Base-by-base conservation (phyloP, 176 grass and related monocot genomes). In the Panicum miliaceum region DNA sequence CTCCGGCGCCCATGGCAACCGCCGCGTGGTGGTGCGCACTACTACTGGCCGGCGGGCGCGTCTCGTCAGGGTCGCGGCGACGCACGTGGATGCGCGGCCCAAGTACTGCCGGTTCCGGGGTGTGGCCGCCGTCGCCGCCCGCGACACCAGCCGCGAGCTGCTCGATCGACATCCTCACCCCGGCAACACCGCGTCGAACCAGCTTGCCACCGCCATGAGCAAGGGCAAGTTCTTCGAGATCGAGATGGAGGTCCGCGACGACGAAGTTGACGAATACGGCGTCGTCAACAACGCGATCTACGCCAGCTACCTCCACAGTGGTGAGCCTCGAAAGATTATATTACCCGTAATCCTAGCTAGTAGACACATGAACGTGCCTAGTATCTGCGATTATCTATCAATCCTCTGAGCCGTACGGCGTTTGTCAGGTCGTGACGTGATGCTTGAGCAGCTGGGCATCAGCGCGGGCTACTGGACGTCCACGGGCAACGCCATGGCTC, bases 231-330 rank as follows among this genome's bases (percentile, higher is more conserved):
- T 89, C 80, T 91, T 80, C 14, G 84, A 94, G 76, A 84, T 94
- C 11, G 80, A 89, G 68, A 80, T 94, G 14, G 60, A 50, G 29
- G 92, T 94, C 25, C 84, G 81, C 29, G 92, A 94, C 57, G 90
- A 91, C 40, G 92, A 94, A 23, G 76, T 91, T 22, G 92, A 94
- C 43, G 89, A 94, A 73, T 94, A 82, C 68, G 89, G 92, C 68
- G 92, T 94, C 66, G 92, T 94, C 23, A 94, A 94, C 61, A 91
- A 94, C 66, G 89, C 92, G 4, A 78, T 94, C n/a, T 91, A 94
- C 67, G 89, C 89, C 23, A 94, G 80, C 71, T 94, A 94, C 83
- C 86, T 87, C 75, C 92, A 94, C 18, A 79, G 26, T 36, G 60
- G 77, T 79, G 57, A 60, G n/a, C 57, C 57, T 59, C 3, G 56